phyloP scores from a whole-genome alignment of 345 rosid species.

The Durio zibethinus region DNA sequence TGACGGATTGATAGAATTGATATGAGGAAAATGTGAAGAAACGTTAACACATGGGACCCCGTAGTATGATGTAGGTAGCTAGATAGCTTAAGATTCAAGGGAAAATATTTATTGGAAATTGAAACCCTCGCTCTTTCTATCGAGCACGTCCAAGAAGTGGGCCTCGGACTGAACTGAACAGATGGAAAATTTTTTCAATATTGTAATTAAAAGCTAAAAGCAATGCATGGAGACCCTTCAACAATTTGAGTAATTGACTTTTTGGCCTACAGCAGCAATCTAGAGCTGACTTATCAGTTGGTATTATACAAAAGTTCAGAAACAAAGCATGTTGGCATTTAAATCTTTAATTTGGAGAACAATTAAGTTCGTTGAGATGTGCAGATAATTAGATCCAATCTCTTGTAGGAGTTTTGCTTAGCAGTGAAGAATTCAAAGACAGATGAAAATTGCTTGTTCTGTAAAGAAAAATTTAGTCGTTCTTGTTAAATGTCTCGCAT shows the following conservation, averaged over 20 bases:
- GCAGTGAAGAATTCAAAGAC: background rate
- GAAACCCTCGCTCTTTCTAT: background rate
- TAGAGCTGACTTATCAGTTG: background rate
- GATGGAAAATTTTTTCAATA: background rate
- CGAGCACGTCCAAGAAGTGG: background rate
- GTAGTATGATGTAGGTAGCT: background rate
- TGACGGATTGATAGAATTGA: background rate
- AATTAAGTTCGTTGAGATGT: background rate
- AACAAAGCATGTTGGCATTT: background rate
- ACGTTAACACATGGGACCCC: background rate
- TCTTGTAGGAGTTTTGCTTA: background rate
- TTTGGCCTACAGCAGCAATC: background rate
- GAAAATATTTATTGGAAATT: background rate
- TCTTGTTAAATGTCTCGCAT: background rate
- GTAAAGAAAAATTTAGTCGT: background rate
- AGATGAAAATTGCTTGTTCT: background rate
- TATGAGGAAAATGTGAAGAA: background rate
- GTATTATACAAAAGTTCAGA: background rate
- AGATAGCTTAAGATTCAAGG: background rate
- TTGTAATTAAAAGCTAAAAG: background rate
- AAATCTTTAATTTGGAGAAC: background rate
- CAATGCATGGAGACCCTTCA: background rate
- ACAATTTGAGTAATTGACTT: background rate
- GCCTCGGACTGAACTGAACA: background rate
- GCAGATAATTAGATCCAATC: background rate